phyloP scores from a whole-genome alignment of 805 yeast genomes.

The Grigorovia transvaalensis region DNA sequence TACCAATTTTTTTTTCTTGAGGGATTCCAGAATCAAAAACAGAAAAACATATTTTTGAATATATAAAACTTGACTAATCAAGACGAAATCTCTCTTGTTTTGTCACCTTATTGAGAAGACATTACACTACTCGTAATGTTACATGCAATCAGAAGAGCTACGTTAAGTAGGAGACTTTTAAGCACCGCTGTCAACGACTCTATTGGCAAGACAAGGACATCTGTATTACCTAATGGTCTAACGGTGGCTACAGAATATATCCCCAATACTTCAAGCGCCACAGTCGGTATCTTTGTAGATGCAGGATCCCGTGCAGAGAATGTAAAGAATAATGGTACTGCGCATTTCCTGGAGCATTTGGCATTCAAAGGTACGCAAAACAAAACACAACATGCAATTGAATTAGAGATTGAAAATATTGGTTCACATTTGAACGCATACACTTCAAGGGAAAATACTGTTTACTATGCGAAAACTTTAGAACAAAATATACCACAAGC shows the following conservation, averaged over 20 bases:
- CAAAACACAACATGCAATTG: conserved; percentile 73
- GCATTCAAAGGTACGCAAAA: conserved; percentile 89
- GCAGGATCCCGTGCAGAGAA: conserved; percentile 97
- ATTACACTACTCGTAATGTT: conserved; percentile 1
- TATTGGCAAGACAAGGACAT: conserved; percentile 33
- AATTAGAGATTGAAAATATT: conserved; percentile 87
- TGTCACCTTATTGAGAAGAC: not conserved
- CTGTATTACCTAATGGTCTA: conserved; percentile 79
- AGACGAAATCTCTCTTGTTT: too few relatives aligned
- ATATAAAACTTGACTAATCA: too few relatives aligned
- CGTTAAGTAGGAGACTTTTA: not conserved
- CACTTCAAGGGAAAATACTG: conserved; percentile 95
- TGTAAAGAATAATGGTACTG: conserved; percentile 79
- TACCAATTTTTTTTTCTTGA: not conserved
- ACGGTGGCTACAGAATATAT: conserved; percentile 86
- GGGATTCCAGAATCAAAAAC: not conserved
- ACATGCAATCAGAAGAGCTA: conserved; percentile 2
- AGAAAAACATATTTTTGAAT: too few relatives aligned
- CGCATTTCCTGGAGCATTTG: conserved; percentile 92
- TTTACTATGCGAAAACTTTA: conserved; percentile 85
- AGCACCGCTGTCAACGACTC: not conserved
- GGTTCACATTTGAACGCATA: conserved; percentile 98
- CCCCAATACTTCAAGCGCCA: conserved; percentile 87
- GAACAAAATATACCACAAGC: conserved; percentile 72
- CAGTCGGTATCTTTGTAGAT: conserved; percentile 97